These are phyloP conservation scores for Ogataea wickerhamii DNA, from an alignment of 805 yeast species.

Conservation along the genomic window DNA sequence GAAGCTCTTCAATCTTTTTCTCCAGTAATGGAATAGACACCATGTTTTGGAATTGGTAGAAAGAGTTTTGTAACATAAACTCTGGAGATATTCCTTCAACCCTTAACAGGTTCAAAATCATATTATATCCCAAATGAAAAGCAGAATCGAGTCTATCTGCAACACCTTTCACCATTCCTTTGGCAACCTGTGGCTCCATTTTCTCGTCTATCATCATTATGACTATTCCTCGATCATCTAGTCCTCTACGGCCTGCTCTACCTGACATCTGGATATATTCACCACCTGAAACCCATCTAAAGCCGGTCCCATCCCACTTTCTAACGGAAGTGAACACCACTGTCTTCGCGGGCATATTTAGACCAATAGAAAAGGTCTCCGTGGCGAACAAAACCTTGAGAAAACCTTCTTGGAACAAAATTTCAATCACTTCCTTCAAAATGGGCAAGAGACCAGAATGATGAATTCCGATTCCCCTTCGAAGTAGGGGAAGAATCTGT, in stretches of 20 bases:
- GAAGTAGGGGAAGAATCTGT: constrained; percentile 80
- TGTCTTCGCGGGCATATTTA: constrained; percentile 99
- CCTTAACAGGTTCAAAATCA: constrained; percentile 92
- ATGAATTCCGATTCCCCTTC: constrained; percentile 97
- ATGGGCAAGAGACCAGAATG: constrained; percentile 94
- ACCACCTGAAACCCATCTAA: constrained; percentile 99
- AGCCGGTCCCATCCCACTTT: constrained; percentile 96
- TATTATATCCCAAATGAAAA: constrained; percentile 94
- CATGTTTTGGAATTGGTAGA: constrained; percentile 92
- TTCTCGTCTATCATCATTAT: constrained; percentile 99
- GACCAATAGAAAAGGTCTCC: constrained; percentile 96
- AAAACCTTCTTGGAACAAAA: constrained; percentile 94
- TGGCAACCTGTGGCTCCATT: constrained; percentile 99
- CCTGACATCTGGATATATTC: constrained; percentile 99
- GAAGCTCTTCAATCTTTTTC: constrained; percentile 53
- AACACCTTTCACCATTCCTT: constrained; percentile 99
- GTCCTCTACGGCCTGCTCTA: constrained; percentile 99
- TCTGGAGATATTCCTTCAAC: constrained; percentile 99
- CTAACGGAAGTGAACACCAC: constrained; percentile 97
- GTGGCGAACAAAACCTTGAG: constrained; percentile 95
- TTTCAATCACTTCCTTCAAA: constrained; percentile 91
- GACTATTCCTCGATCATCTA: constrained; percentile 98
- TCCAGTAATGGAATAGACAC: constrained; percentile 86
- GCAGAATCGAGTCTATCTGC: constrained; percentile 98
- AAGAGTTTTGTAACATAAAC: constrained; percentile 91